These are phyloP conservation scores for Metroxylon sagu DNA, from an alignment of 176 grass and related monocot species.

Conservation along the genomic window DNA sequence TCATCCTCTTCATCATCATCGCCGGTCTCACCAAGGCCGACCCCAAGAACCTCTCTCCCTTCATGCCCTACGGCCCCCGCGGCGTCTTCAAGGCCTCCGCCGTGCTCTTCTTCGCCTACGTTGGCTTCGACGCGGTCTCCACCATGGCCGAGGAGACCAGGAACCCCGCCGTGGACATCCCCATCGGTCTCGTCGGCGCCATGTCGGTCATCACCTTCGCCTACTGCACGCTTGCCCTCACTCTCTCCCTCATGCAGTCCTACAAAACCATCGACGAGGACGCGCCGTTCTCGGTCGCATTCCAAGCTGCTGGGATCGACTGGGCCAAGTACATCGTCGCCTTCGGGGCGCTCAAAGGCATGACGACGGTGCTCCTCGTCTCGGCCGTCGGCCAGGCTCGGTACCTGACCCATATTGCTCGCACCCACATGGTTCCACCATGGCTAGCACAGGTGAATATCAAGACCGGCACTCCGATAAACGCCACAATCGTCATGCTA, in stretches of 20 bases:
- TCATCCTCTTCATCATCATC: conserved; percentile 63
- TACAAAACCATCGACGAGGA: conserved; percentile 26
- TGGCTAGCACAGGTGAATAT: conserved; percentile 35
- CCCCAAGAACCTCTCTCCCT: conserved; percentile 36
- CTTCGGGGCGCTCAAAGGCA: conserved; percentile 49
- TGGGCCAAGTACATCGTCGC: conserved; percentile 88
- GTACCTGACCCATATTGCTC: conserved; percentile 61
- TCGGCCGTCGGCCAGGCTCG: conserved; percentile 54
- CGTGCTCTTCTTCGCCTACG: conserved; percentile 86
- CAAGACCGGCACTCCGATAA: conserved; percentile 36
- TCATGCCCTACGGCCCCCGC: conserved; percentile 42
- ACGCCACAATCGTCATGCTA: conserved; percentile 48
- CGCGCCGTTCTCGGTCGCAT: conserved; percentile 62
- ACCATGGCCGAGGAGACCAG: conserved; percentile 93
- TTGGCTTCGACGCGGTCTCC: conserved; percentile 80
- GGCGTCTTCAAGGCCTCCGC: conserved; percentile 61
- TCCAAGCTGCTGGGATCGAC: conserved; percentile 42
- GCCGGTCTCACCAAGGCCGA: conserved; percentile 43
- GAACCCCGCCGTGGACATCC: conserved; percentile 65
- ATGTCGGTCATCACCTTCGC: conserved; percentile 43
- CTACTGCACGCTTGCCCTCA: conserved; percentile 52
- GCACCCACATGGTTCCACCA: conserved; percentile 49
- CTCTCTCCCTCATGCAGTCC: conserved; percentile 70
- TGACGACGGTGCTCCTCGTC: conserved; percentile 59
- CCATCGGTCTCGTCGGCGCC: conserved; percentile 59